These are phyloP conservation scores for Flammula alnicola DNA, from an alignment of 1,284 basidiomycete species.

Conservation along the genomic window DNA sequence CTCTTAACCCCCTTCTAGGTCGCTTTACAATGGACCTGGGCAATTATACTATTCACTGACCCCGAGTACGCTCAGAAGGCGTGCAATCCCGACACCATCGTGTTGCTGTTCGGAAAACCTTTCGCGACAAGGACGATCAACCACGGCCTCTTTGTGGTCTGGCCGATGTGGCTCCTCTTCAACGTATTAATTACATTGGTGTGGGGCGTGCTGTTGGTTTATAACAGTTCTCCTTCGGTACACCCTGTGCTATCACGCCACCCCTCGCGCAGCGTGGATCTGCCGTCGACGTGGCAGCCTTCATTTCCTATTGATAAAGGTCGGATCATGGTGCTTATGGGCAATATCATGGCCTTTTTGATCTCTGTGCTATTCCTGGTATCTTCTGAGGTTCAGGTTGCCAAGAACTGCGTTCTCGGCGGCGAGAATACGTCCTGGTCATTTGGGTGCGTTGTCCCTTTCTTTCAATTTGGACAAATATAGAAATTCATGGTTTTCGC, in stretches of 20 bases:
- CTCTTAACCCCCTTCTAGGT: slow-evolving; percentile 6
- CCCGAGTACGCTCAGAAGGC: slow-evolving; percentile 19
- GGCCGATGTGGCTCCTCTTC: slow-evolving; percentile 23
- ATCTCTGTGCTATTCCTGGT: slow-evolving; percentile 17
- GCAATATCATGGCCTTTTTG: slow-evolving; percentile 14
- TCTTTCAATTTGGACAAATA: not conserved
- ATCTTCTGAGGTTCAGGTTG: slow-evolving; percentile 20
- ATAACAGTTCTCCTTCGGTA: slow-evolving; percentile 18
- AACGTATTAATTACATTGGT: slow-evolving; percentile 15
- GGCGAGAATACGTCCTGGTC: slow-evolving; percentile 22
- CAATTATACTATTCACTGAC: slow-evolving; percentile 18
- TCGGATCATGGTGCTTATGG: slow-evolving; percentile 12
- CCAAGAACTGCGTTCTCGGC: slow-evolving; percentile 16
- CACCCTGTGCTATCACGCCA: slow-evolving; percentile 19
- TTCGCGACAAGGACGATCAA: slow-evolving; percentile 12
- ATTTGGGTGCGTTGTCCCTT: slow-evolving; percentile 18
- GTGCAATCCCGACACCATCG: slow-evolving; percentile 16
- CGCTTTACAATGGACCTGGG: slow-evolving; percentile 21
- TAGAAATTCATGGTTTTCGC: not conserved
- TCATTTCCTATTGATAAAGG: slow-evolving; percentile 18
- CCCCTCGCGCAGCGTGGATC: slow-evolving; percentile 6
- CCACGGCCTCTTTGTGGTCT: slow-evolving; percentile 10
- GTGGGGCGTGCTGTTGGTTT: slow-evolving; percentile 20
- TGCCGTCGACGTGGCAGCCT: slow-evolving; percentile 5
- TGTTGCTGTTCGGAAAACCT: slow-evolving; percentile 16